phyloP scores from a whole-genome alignment of 2,329 filamentous ascomycete genomes.

The Aspergillus hortae region DNA sequence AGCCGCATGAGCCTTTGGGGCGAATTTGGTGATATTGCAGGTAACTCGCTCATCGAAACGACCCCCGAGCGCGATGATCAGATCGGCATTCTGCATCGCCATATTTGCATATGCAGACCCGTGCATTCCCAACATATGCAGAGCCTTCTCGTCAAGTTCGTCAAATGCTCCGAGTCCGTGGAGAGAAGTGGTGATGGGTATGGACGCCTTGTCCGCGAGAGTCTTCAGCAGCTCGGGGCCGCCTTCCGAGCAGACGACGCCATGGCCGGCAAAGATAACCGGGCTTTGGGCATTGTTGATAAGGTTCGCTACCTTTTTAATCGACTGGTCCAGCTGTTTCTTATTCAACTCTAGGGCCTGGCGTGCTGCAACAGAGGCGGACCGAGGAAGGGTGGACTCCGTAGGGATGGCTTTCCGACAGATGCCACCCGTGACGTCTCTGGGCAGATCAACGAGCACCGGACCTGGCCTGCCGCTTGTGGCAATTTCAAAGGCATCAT shows the following conservation, averaged over 20 bases:
- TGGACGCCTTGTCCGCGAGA: constrained; percentile 76
- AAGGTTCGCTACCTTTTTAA: constrained; percentile 70
- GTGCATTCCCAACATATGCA: constrained; percentile 98
- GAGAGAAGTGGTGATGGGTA: constrained; percentile 89
- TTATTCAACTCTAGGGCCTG: constrained; percentile 69
- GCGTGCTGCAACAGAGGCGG: neutral
- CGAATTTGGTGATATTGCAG: constrained; percentile 71
- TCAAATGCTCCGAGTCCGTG: constrained; percentile 87
- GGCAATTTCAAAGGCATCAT: constrained; percentile 94
- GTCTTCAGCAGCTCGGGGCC: constrained; percentile 73
- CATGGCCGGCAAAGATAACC: constrained; percentile 86
- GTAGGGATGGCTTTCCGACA: neutral
- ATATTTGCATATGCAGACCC: constrained; percentile 92
- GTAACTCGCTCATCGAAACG: constrained; percentile 95
- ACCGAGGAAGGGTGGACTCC: neutral
- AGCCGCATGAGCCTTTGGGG: constrained; percentile 68
- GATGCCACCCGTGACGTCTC: constrained; percentile 59
- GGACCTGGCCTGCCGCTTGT: constrained; percentile 86
- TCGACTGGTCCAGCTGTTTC: constrained; percentile 55
- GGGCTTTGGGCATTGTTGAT: constrained; percentile 87
- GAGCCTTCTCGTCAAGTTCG: constrained; percentile 81
- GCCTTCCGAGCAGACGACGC: constrained; percentile 69
- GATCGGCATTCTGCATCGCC: constrained; percentile 89
- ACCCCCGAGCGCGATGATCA: constrained; percentile 85
- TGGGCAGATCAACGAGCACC: constrained; percentile 87